These are phyloP conservation scores for Trematosphaeria pertusa DNA, from an alignment of 2,329 filamentous ascomycete genomes.

Conservation along the genomic window DNA sequence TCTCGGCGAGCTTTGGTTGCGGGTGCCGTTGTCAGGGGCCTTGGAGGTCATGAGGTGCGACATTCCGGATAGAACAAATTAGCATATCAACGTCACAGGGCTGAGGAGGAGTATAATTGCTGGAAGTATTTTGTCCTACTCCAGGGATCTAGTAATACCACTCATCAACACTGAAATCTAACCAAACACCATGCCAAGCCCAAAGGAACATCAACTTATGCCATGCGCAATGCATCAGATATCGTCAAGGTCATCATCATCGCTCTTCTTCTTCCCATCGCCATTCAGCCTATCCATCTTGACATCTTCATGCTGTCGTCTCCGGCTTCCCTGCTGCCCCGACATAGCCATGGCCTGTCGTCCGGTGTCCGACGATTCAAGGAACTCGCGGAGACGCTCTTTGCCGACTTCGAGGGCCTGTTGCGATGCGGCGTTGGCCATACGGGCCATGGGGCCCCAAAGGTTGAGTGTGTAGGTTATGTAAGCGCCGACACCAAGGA, in stretches of 20 bases:
- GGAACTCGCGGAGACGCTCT: conserved; percentile 86
- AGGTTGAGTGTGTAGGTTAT: conserved; percentile 93
- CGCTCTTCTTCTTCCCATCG: conserved; percentile 51
- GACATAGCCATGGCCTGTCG: conserved; percentile 80
- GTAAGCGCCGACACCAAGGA: conserved; percentile 79
- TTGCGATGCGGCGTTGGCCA: conserved; percentile 85
- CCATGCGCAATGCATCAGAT: no score
- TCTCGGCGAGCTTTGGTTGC: no score
- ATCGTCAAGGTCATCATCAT: conserved; percentile 44
- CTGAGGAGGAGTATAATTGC: no score
- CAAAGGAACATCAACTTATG: no score
- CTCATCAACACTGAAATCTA: no score
- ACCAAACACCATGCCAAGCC: no score
- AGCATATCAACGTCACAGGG: no score
- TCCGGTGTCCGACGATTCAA: conserved; percentile 85
- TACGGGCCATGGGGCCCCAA: conserved; percentile 93
- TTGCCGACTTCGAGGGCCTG: conserved; percentile 93
- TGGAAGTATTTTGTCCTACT: no score
- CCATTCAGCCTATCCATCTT: conserved; percentile 50
- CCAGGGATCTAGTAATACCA: no score
- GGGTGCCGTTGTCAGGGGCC: no score
- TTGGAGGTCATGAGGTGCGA: no score
- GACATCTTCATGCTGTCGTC: conserved; percentile 26
- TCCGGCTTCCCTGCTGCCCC: conserved; percentile 17
- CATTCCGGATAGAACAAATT: no score